Evolutionary conservation across 768 basidiomycete genomes (phyloP), one percentile per base, ranked within the genome.

Genomic region (Auriculariales sp.): DNA sequence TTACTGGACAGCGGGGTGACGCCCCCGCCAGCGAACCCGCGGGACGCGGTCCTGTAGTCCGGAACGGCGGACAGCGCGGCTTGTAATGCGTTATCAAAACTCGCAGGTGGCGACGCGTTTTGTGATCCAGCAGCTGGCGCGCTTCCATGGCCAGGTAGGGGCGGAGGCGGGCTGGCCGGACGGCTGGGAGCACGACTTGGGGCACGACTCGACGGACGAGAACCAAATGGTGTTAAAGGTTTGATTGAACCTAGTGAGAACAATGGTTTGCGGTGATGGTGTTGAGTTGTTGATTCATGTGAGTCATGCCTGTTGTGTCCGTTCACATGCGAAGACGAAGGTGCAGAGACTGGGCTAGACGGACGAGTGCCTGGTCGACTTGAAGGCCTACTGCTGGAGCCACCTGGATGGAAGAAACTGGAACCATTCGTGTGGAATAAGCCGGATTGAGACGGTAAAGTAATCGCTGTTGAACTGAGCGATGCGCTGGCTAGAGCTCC

Each of bases 1-100:
- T 82, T 71, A 57, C 83, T 82, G 57, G 72, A 72, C 58, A 91
- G 63, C 14, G 94, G 91, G 9, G 84, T 80, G n/a, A 93, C 81
- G 4, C 92, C 91, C 3, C 74, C 77, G 5, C 92, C 92, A 25
- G 93, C 72, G 64, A 93, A 94, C 4, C 91, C 92, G 12, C 83
- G 70, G 53, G 82, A 78, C 2, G 93, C 89, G 42, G 87, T 73
- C 17, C 73, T 73, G 63, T 98, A 98, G 55, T 86, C 79, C 1
- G 94, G 94, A 15, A 95, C 86, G 68, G 73, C 78, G 55, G 74
- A 85, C 57, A 77, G 81, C 44, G 78, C 76, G 19, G 79, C 72
- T 54, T 77, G 77, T 51, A 83, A 66, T 54, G 39, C 33, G 29
- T 19, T 34, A 32, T 49, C 31, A 19, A 49, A 33, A 17, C 15